Percentiles rank a stretch among this genome's conserved stretches.
Conservation (phyloP, 768 basidiomycete species). For the Lactarius sanguifluus region DNA sequence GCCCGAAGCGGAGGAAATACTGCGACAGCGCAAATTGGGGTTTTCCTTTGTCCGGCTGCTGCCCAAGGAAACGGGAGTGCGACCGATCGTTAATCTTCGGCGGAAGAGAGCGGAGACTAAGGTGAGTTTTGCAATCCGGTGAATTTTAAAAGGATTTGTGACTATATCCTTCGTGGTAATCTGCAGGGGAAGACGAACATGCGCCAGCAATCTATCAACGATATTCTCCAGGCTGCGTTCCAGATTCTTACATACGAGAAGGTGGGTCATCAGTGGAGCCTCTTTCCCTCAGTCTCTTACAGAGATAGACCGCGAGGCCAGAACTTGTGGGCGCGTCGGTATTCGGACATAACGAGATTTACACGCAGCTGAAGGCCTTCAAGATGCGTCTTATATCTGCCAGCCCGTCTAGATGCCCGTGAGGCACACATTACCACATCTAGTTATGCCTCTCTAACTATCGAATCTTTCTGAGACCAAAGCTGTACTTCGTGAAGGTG, state of each 20-base stretch:
- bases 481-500: conserved; percentile 93
- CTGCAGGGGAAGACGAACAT: conserved; percentile 21
- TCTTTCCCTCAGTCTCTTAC: not conserved
- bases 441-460: not conserved
- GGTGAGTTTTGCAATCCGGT: conserved; percentile 28
- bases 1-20: conserved; percentile 62
- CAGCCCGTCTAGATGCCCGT: conserved; percentile 51
- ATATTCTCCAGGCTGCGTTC: conserved; percentile 80
- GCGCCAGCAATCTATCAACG: conserved; percentile 73
- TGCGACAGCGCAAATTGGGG: conserved; percentile 71
- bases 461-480: conserved; percentile 54
- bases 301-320: conserved; percentile 57
- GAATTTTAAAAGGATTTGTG: conserved; percentile 35
- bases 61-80: conserved; percentile 92
- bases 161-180: not conserved
- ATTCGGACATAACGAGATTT: conserved; percentile 81
- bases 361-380: conserved; percentile 67
- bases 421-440: conserved; percentile 27
- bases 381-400: conserved; percentile 51
- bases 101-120: conserved; percentile 43
- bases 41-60: conserved; percentile 86
- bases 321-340: conserved; percentile 77
- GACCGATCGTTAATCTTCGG: conserved; percentile 92
- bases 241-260: conserved; percentile 87
- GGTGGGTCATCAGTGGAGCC: conserved; percentile 43